Conservation (phyloP, 2,329 filamentous ascomycete genomes). For the Fusarium devonianum region DNA sequence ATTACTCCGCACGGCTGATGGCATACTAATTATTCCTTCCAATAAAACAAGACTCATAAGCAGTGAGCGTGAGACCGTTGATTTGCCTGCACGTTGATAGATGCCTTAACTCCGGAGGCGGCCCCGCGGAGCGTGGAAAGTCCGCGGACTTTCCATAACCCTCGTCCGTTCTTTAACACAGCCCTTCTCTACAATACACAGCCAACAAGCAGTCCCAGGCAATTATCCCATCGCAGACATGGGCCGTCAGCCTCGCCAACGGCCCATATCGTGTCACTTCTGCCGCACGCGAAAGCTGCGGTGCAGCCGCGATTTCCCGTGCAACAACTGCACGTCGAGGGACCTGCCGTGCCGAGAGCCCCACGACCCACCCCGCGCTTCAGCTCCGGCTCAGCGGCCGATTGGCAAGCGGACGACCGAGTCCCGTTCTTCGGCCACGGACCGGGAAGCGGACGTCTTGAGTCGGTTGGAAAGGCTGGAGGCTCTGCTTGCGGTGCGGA, state of each 20-base stretch:
- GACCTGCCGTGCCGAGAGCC: conserved; percentile 44
- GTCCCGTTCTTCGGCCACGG: conserved; percentile 3
- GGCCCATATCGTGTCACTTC: conserved; percentile 47
- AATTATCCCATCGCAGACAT: conserved; percentile 24
- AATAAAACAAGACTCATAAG: background rate
- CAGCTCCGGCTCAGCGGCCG: conserved; percentile 19
- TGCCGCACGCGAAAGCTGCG: conserved; percentile 48
- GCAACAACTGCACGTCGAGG: conserved; percentile 48
- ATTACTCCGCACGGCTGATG: conserved; percentile 1
- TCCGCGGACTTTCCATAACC: conserved; percentile 25
- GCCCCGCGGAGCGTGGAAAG: conserved; percentile 36
- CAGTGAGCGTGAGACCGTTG: conserved; percentile 3
- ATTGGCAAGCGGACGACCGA: conserved; percentile 9
- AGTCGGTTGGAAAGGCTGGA: conserved; percentile 40
- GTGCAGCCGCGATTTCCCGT: conserved; percentile 48
- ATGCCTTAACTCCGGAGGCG: conserved; percentile 10
- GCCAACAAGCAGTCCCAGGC: background rate
- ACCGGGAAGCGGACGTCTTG: conserved; percentile 30
- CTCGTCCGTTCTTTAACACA: conserved; percentile 23
- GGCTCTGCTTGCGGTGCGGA: conserved; percentile 33
- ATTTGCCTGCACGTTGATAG: conserved; percentile 6
- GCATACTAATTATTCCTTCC: conserved; percentile 10
- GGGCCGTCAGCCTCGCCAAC: conserved; percentile 46
- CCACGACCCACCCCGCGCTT: conserved; percentile 34
- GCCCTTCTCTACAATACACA: conserved; percentile 8